Evolutionary conservation across 176 grass and related monocot species (phyloP).

Genomic region (Eragrostis nindensis): DNA sequence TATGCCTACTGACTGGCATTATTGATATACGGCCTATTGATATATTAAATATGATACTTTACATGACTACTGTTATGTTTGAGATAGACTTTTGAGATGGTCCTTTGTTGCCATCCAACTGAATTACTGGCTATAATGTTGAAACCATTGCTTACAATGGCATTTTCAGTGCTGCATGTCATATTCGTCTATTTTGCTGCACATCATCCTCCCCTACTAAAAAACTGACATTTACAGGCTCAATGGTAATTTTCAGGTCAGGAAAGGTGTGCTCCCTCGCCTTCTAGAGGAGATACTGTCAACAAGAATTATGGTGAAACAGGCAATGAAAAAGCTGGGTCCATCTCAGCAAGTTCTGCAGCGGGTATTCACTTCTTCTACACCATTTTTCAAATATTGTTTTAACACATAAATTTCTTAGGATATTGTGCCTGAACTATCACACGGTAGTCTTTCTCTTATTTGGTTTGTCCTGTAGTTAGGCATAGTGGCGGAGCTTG

Average conservation of each 20-base stretch:
- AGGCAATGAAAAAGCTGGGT: conserved; percentile 88
- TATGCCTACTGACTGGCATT: not conserved
- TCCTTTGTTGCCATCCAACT: conserved; percentile 10
- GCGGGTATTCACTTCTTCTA: conserved; percentile 60
- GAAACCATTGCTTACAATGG: conserved; percentile 16
- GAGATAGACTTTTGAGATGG: conserved; percentile 6
- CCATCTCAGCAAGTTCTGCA: conserved; percentile 80
- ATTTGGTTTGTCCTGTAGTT: not conserved
- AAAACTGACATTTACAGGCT: conserved; percentile 38
- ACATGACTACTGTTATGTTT: conserved; percentile 7
- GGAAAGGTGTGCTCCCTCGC: conserved; percentile 87
- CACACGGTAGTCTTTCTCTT: conserved; percentile 14
- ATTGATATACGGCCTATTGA: conserved; percentile 16
- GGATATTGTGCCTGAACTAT: conserved; percentile 15
- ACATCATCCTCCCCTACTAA: conserved; percentile 9
- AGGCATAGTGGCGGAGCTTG: not conserved
- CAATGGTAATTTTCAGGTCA: conserved; percentile 60
- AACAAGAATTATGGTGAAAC: conserved; percentile 93
- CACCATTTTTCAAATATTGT: conserved; percentile 22
- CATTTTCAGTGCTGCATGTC: conserved; percentile 26
- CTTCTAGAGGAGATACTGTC: conserved; percentile 90
- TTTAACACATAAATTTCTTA: conserved; percentile 24
- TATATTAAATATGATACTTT: not conserved
- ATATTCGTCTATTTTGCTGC: not conserved
- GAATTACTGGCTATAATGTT: conserved; percentile 30